Evolutionary conservation across 2,329 filamentous ascomycete genomes (phyloP), one percentile per base, ranked within the genome.

Genomic region (Fonsecaea multimorphosa): DNA sequence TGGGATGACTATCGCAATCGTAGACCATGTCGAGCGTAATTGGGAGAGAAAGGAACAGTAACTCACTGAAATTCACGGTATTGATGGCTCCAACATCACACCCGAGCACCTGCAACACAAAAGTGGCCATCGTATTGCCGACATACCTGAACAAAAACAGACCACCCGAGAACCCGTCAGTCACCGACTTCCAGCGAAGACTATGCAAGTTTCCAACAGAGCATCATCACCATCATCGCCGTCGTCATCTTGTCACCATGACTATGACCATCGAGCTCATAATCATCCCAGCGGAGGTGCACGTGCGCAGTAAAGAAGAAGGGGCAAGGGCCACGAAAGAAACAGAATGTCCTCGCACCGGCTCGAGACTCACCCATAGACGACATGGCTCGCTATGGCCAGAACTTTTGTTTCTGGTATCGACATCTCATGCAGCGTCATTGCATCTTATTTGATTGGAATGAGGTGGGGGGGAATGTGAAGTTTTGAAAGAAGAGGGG

Each of bases 61-160:
- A 80, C 89, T 78, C 82, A 97, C 94, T 98, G 82, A 97, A 99
- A 74, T 99, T 91, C 6, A 99, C 95, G 0, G 95, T 99, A 77
- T 99, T 97, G 73, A 99, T 85, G 1, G 93, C 92, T 8, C 93
- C 91, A 6, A 97, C 94, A 74, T 99, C 94, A 75, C 93, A 97
- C 55, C 95, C 95, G 58, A 99, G 81, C 0, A 91, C 90, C 78
- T 99, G 94, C 85, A 99, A 90, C 71, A 93, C 92, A 75, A 97
- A 96, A 1, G 93, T 93, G 49, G 93, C 93, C 84, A 99, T 97
- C 74, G 94, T 97, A 78, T 99, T 99, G 58, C 95, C 95, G 72
- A 99, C 95, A 85, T 97, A 94, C 76, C 95, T 97, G 77, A 69
- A 19, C 5, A 19, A 46, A 34, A 4, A 7, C 22, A 5, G 19